Percentiles rank a stretch among this genome's conserved stretches.
Conservation (phyloP, 441 rosid species). For the Eruca vesicaria region DNA sequence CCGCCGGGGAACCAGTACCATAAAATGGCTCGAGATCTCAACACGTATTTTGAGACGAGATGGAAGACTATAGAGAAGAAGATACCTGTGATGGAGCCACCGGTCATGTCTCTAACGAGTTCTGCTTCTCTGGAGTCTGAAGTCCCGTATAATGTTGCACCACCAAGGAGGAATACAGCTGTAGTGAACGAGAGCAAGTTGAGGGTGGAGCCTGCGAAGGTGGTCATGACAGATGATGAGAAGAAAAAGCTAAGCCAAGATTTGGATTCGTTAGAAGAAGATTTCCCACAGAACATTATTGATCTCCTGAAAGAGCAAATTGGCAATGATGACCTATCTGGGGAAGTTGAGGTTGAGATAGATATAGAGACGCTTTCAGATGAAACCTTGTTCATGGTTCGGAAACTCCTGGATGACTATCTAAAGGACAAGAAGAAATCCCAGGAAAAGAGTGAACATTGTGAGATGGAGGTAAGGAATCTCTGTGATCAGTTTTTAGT, state of each 20-base stretch:
- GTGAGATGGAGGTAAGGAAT: constrained; percentile 72
- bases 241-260: constrained; percentile 64
- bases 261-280: constrained; percentile 61
- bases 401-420: constrained; percentile 72
- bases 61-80: constrained; percentile 87
- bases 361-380: constrained; percentile 73
- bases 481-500: neutral
- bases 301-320: constrained; percentile 75
- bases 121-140: constrained; percentile 41
- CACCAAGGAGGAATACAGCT: constrained; percentile 45
- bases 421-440: constrained; percentile 52
- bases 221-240: constrained; percentile 59
- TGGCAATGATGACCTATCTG: constrained; percentile 46
- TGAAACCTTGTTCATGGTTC: constrained; percentile 63
- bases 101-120: constrained; percentile 34
- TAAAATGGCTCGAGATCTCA: constrained; percentile 62
- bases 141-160: constrained; percentile 28
- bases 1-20: constrained; percentile 83
- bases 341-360: constrained; percentile 85
- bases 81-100: constrained; percentile 41
- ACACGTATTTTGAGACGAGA: constrained; percentile 65
- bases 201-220: constrained; percentile 45
- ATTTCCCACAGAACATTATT: constrained; percentile 66
- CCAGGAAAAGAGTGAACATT: constrained; percentile 53
- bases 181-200: constrained; percentile 35